phyloP scores from a whole-genome alignment of 1,284 basidiomycete species.

The Bondarzewia mesenterica region DNA sequence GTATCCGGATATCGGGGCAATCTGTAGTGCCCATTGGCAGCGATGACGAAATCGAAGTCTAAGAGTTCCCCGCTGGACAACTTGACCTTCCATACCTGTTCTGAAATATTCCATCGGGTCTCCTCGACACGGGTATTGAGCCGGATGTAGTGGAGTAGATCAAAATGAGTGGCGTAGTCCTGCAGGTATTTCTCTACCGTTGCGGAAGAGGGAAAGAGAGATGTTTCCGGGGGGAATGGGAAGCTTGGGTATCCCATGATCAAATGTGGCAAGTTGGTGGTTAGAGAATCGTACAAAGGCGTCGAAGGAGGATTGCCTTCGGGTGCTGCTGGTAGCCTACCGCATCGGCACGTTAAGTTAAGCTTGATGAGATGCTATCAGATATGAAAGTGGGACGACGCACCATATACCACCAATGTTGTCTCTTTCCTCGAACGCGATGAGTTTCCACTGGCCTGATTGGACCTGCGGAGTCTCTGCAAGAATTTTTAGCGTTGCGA shows the following conservation, averaged over 20 bases:
- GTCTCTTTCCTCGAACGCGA: conserved; percentile 54
- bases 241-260: conserved; percentile 61
- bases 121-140: conserved; percentile 41
- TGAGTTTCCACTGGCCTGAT: conserved; percentile 46
- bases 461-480: conserved; percentile 49
- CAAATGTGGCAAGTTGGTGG: conserved; percentile 70
- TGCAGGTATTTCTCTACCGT: conserved; percentile 57
- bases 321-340: conserved; percentile 49
- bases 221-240: conserved; percentile 60
- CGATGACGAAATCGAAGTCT: conserved; percentile 54
- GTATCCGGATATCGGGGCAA: conserved; percentile 51
- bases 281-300: conserved; percentile 70
- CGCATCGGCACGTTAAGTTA: too few species aligned
- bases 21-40: conserved; percentile 69
- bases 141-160: conserved; percentile 45
- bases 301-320: conserved; percentile 48
- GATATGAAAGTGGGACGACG: conserved; percentile 11
- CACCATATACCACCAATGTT: conserved; percentile 71
- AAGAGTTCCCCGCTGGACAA: conserved; percentile 28
- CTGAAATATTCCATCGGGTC: conserved; percentile 29
- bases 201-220: conserved; percentile 53
- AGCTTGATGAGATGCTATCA: too few species aligned
- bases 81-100: conserved; percentile 39
- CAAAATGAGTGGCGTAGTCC: conserved; percentile 49
- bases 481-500: conserved; percentile 57